Evolutionary conservation across 1,284 basidiomycete species (phyloP).

Genomic region (Apiotrichum laibachii): DNA sequence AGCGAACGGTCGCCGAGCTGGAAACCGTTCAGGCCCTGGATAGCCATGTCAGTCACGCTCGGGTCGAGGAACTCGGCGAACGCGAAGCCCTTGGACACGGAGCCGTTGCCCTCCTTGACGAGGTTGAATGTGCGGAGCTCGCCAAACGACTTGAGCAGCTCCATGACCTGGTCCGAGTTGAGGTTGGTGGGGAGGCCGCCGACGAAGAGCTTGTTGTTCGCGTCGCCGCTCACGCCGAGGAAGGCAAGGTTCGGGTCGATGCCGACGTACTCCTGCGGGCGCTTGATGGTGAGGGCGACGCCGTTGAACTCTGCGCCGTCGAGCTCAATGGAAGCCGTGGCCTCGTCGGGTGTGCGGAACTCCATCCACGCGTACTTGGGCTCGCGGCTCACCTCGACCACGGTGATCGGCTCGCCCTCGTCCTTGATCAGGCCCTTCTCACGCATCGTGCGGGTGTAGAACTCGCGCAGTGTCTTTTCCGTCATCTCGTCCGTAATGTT

Average conservation of each 20-base stretch:
- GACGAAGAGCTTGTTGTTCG: constrained; percentile 96
- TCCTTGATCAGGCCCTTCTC: constrained; percentile 78
- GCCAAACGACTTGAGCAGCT: constrained; percentile 93
- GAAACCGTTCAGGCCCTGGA: constrained; percentile 95
- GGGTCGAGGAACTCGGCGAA: constrained; percentile 98
- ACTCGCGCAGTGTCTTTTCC: constrained; percentile 81
- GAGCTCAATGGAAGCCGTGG: constrained; percentile 92
- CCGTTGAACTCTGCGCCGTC: constrained; percentile 87
- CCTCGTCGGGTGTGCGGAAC: constrained; percentile 96
- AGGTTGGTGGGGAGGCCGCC: constrained; percentile 93
- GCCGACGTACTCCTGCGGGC: constrained; percentile 89
- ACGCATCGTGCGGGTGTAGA: constrained; percentile 94
- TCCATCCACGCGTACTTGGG: constrained; percentile 98
- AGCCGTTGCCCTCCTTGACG: constrained; percentile 77
- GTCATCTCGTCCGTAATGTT: constrained; percentile 89
- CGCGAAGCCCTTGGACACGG: constrained; percentile 95
- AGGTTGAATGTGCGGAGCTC: constrained; percentile 97
- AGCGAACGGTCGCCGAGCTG: constrained; percentile 94
- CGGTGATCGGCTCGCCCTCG: constrained; percentile 84
- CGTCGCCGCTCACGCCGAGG: constrained; percentile 94
- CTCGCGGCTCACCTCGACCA: constrained; percentile 93
- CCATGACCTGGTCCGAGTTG: constrained; percentile 96
- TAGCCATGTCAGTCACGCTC: constrained; percentile 86
- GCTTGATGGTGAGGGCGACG: constrained; percentile 86
- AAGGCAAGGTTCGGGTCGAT: constrained; percentile 65